These are phyloP conservation scores for Aureobasidium sp. DNA, from an alignment of 2,329 filamentous ascomycete genomes.

Conservation along the genomic window DNA sequence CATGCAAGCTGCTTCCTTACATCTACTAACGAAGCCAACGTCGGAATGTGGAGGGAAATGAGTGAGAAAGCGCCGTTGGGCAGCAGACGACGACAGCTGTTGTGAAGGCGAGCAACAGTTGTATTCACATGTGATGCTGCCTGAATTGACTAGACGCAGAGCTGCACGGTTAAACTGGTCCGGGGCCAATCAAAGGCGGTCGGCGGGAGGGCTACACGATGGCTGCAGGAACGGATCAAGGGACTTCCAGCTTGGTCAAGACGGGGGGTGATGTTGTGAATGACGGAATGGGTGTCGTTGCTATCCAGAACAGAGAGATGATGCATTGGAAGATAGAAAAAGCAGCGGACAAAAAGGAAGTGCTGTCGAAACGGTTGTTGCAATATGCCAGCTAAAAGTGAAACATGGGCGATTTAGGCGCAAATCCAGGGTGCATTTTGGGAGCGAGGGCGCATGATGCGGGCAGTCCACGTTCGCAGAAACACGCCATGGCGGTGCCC, in stretches of 20 bases:
- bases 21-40: conserved; percentile 19
- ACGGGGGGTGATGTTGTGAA: neutral
- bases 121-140: conserved; percentile 1
- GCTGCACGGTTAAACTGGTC: conserved; percentile 4
- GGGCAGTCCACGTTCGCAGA: neutral
- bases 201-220: neutral
- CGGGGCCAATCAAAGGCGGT: neutral
- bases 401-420: neutral
- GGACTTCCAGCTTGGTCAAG: neutral
- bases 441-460: neutral
- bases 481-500: neutral
- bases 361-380: neutral
- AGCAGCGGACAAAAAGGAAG: neutral
- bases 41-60: neutral
- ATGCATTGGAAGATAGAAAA: neutral
- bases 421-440: neutral
- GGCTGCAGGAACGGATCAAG: neutral
- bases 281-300: neutral
- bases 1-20: conserved; percentile 23
- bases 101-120: neutral
- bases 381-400: neutral
- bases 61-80: neutral
- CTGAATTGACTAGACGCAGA: neutral
- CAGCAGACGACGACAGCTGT: neutral
- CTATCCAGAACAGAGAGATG: neutral